Conservation (phyloP, 1,284 basidiomycete species). For the Malassezia yamatoensis region DNA sequence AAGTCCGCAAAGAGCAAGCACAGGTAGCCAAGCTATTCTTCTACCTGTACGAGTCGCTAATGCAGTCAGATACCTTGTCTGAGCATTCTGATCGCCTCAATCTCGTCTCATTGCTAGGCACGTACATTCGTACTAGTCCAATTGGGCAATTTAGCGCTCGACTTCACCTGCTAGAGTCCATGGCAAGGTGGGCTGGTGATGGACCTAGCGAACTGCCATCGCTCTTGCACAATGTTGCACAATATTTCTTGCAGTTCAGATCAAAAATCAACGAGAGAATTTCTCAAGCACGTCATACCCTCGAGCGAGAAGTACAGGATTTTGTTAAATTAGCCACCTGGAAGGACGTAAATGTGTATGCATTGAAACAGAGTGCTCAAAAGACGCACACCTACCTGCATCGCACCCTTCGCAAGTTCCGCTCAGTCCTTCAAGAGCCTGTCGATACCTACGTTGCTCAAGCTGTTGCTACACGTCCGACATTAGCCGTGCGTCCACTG, state of each 20-base stretch:
- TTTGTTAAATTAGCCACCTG: conserved; percentile 93
- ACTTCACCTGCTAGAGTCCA: conserved; percentile 59
- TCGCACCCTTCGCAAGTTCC: conserved; percentile 81
- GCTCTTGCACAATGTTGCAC: conserved; percentile 53
- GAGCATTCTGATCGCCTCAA: conserved; percentile 54
- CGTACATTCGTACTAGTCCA: conserved; percentile 67
- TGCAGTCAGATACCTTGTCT: conserved; percentile 45
- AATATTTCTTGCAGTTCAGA: conserved; percentile 62
- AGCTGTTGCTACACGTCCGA: conserved; percentile 24
- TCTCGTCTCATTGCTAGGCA: conserved; percentile 68
- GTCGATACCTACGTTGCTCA: conserved; percentile 46
- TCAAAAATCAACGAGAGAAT: conserved; percentile 55
- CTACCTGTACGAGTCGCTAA: conserved; percentile 72
- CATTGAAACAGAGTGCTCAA: conserved; percentile 80
- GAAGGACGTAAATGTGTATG: conserved; percentile 93
- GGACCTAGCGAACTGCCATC: neutral
- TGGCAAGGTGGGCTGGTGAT: conserved; percentile 17
- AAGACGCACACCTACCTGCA: conserved; percentile 84
- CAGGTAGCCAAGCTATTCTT: conserved; percentile 81
- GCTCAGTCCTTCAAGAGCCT: conserved; percentile 73
- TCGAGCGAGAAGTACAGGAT: conserved; percentile 73
- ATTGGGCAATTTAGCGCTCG: conserved; percentile 71
- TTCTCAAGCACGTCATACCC: conserved; percentile 55
- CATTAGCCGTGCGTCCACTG: conserved; percentile 14
- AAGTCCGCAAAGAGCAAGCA: conserved; percentile 22